Conservation (phyloP, 2,329 filamentous ascomycete species). For the Cordyceps farinosa region DNA sequence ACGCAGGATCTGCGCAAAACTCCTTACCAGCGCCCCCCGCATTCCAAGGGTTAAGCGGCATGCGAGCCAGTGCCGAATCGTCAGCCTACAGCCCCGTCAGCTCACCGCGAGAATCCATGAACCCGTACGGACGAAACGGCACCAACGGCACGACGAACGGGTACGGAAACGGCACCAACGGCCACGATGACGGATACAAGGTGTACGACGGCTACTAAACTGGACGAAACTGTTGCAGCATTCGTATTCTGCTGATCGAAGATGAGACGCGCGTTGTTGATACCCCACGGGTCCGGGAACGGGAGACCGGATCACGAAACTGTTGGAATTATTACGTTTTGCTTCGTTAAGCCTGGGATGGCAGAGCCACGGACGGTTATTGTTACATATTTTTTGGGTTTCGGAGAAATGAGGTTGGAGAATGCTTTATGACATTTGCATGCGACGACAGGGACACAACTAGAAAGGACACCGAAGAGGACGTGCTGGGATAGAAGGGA, state of each 20-base stretch:
- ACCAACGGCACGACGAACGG: conserved; percentile 34
- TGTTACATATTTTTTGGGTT: not conserved
- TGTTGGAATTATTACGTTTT: conserved; percentile 16
- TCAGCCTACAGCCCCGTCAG: conserved; percentile 72
- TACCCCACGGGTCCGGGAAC: conserved; percentile 4
- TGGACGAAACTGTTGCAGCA: not conserved
- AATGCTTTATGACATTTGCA: conserved; percentile 15
- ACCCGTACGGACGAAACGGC: conserved; percentile 37
- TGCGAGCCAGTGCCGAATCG: conserved; percentile 61
- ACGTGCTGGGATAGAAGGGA: conserved; percentile 12
- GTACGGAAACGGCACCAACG: conserved; percentile 36
- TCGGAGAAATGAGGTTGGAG: conserved; percentile 12
- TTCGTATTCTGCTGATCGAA: not conserved
- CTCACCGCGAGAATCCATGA: conserved; percentile 59
- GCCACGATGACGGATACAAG: conserved; percentile 36
- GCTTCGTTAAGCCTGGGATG: conserved; percentile 5
- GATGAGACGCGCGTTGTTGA: conserved; percentile 12
- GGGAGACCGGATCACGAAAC: not conserved
- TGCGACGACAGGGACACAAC: conserved; percentile 12
- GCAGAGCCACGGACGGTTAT: conserved; percentile 8
- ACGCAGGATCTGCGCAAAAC: conserved; percentile 32
- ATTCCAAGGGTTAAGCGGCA: conserved; percentile 56
- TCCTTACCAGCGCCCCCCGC: conserved; percentile 49
- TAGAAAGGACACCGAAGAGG: conserved; percentile 6
- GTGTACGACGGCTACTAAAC: conserved; percentile 39